Conservation (phyloP, 2,329 filamentous ascomycete genomes). For the Cladosporium sp. region DNA sequence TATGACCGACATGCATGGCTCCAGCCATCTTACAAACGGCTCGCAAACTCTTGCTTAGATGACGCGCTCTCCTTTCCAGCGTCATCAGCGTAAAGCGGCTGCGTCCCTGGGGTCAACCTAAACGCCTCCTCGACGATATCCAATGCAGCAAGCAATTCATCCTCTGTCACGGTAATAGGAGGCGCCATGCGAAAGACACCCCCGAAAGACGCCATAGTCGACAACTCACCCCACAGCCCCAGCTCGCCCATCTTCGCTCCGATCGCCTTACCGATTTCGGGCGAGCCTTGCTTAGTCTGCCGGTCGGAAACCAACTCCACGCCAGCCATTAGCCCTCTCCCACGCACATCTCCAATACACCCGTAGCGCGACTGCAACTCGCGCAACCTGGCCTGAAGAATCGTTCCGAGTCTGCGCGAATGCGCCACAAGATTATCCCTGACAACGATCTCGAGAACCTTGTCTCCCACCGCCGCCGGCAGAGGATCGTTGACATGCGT, state of each 20-base stretch:
- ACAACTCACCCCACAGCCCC: constrained; percentile 27
- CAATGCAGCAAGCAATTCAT: constrained; percentile 44
- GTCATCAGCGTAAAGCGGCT: background rate
- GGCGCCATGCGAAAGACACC: constrained; percentile 29
- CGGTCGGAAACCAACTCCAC: constrained; percentile 24
- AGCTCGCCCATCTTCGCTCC: constrained; percentile 21
- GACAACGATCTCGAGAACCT: constrained; percentile 29
- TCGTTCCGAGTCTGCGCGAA: constrained; percentile 19
- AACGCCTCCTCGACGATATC: constrained; percentile 55
- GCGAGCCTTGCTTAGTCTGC: constrained; percentile 21
- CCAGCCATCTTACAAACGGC: too few species aligned
- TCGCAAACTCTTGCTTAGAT: background rate
- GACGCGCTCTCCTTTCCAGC: background rate
- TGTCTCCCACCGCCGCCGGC: constrained; percentile 27
- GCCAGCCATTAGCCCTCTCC: constrained; percentile 28
- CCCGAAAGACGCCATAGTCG: constrained; percentile 25
- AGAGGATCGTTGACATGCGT: constrained; percentile 31
- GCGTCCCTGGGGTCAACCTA: constrained; percentile 41
- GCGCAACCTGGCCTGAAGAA: constrained; percentile 22
- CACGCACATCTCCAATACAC: constrained; percentile 30
- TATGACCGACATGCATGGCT: too few species aligned
- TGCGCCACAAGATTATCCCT: constrained; percentile 23
- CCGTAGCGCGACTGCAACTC: constrained; percentile 23
- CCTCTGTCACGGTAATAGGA: constrained; percentile 25
- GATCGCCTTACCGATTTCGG: constrained; percentile 24